phyloP scores from a whole-genome alignment of 768 basidiomycete species.

The Amyloporia xantha region DNA sequence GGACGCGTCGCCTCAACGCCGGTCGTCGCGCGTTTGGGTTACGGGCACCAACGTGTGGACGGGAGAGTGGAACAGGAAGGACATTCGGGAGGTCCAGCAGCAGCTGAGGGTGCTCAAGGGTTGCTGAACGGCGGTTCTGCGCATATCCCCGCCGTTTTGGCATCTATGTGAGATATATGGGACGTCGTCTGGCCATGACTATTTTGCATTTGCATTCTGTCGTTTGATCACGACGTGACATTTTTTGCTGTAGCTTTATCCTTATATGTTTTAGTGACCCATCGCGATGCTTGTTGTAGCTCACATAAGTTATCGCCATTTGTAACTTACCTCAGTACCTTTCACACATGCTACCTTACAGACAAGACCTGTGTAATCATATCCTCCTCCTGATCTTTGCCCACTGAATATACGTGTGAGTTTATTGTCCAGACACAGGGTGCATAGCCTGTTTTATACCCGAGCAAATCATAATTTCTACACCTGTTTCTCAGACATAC shows the following conservation, averaged over 20 bases:
- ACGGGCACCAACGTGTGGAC: constrained; percentile 25
- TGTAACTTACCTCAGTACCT: background rate
- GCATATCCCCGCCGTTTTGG: too few species aligned
- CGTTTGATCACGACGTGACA: background rate
- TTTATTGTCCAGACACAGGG: too few species aligned
- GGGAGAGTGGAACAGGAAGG: constrained; percentile 35
- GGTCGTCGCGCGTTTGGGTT: constrained; percentile 15
- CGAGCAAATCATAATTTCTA: too few species aligned
- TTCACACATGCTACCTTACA: background rate
- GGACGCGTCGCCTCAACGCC: background rate
- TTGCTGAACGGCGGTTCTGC: background rate
- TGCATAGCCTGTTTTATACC: too few species aligned
- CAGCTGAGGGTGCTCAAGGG: constrained; percentile 26
- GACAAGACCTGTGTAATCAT: background rate
- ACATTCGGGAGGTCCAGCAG: constrained; percentile 33
- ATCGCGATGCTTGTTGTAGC: background rate
- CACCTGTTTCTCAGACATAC: too few species aligned
- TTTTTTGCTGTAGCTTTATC: background rate
- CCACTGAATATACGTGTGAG: too few species aligned
- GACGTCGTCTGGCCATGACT: too few species aligned
- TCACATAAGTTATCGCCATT: background rate
- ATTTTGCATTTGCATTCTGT: background rate
- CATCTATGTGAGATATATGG: too few species aligned
- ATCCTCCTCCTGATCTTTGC: background rate
- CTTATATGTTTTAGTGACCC: background rate